phyloP scores from a whole-genome alignment of 768 basidiomycete species.

The Suillus tomentosus region DNA sequence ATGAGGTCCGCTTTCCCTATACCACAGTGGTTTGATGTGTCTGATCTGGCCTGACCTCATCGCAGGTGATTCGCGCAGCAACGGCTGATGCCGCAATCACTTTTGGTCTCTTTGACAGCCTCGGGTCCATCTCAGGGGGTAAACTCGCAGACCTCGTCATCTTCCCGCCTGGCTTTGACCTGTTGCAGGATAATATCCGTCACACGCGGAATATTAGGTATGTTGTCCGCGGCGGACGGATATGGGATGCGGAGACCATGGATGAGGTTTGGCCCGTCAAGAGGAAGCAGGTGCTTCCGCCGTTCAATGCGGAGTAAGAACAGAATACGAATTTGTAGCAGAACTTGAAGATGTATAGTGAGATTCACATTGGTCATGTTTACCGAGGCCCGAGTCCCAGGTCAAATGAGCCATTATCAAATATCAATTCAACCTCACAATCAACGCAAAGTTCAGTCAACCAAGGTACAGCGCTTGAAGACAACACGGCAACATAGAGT shows the following conservation, averaged over 20 bases:
- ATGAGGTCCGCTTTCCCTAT: conserved; percentile 48
- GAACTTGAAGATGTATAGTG: not conserved
- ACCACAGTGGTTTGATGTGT: not conserved
- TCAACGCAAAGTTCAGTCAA: not conserved
- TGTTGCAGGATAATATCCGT: conserved; percentile 54
- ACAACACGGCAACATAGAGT: not conserved
- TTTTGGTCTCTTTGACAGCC: conserved; percentile 58
- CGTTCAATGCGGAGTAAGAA: conserved; percentile 52
- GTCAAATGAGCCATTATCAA: not conserved
- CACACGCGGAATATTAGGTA: conserved; percentile 52
- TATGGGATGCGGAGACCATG: conserved; percentile 71
- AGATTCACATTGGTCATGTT: not conserved
- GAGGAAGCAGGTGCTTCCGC: conserved; percentile 54
- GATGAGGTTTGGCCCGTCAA: conserved; percentile 71
- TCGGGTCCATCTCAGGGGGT: conserved; percentile 63
- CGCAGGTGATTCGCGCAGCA: conserved; percentile 66
- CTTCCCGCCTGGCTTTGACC: conserved; percentile 61
- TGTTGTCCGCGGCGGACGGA: conserved; percentile 67
- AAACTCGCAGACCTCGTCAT: conserved; percentile 75
- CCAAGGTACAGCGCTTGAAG: not conserved
- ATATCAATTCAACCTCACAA: not conserved
- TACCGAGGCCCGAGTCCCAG: not conserved
- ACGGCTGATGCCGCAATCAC: conserved; percentile 66
- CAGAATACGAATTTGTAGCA: not conserved
- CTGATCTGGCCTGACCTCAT: conserved; percentile 1